These are phyloP conservation scores for Acacia crassicarpa DNA, from an alignment of 306 rosid species.

Conservation along the genomic window DNA sequence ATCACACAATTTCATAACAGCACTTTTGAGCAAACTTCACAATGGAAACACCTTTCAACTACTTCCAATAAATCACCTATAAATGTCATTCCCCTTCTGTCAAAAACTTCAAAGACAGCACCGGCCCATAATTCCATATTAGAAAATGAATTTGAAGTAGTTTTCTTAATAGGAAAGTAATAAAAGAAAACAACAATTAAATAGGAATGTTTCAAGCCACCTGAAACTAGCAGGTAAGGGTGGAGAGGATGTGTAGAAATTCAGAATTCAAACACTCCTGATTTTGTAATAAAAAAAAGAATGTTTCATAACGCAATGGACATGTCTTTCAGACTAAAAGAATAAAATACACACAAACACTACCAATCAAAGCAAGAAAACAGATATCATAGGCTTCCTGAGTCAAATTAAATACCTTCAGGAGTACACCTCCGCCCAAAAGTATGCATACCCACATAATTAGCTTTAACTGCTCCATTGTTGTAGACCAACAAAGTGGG, in stretches of 20 bases:
- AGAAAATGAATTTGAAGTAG: neutral
- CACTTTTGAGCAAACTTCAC: neutral
- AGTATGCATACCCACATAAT: slow-evolving; percentile 71
- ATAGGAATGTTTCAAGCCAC: neutral
- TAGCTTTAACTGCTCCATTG: slow-evolving; percentile 90
- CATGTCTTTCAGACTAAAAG: neutral
- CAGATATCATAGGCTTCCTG: neutral
- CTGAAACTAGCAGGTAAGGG: neutral
- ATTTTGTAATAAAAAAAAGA: neutral
- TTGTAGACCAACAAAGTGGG: slow-evolving; percentile 90
- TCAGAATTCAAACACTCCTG: neutral
- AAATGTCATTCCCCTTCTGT: neutral
- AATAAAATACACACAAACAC: neutral
- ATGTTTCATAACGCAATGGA: neutral
- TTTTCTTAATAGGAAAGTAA: neutral
- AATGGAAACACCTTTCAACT: neutral
- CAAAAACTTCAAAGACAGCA: neutral
- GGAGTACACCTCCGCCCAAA: slow-evolving; percentile 93
- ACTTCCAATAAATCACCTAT: neutral
- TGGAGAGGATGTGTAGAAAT: neutral
- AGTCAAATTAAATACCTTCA: slow-evolving; percentile 64
- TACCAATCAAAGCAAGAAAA: neutral
- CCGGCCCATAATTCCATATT: neutral
- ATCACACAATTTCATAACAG: neutral
- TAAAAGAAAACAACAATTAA: neutral